phyloP scores from a whole-genome alignment of 2,329 filamentous ascomycete genomes.

The Pseudogymnoascus sp. region DNA sequence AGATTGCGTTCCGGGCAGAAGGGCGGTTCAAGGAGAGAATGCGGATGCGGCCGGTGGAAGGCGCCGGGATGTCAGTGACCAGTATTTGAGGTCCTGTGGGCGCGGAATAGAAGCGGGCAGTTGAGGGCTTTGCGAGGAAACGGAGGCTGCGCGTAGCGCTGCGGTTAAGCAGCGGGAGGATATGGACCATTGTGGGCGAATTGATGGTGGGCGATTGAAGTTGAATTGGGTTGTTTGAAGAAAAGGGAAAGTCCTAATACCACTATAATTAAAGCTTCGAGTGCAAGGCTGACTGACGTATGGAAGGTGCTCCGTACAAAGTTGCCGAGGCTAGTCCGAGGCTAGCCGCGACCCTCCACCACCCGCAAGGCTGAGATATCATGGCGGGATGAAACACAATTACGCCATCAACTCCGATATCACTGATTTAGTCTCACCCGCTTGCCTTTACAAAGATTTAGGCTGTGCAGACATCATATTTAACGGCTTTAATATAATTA shows the following conservation, averaged over 20 bases:
- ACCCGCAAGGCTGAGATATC: conserved; percentile 7
- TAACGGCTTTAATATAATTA: not conserved
- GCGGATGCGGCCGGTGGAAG: conserved; percentile 75
- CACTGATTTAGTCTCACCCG: not conserved
- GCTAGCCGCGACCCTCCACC: conserved; percentile 4
- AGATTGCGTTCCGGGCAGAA: conserved; percentile 83
- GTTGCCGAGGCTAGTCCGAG: conserved; percentile 6
- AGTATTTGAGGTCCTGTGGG: conserved; percentile 1
- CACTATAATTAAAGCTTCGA: conserved; percentile 3
- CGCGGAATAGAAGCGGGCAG: conserved; percentile 6
- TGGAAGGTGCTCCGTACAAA: not conserved
- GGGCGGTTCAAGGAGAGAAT: conserved; percentile 84
- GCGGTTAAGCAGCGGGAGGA: not conserved
- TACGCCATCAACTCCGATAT: not conserved
- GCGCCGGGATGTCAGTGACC: conserved; percentile 55
- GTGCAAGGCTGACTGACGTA: conserved; percentile 6
- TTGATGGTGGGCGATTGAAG: not conserved
- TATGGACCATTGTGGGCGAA: not conserved
- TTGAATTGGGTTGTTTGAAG: not conserved
- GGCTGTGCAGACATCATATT: not conserved
- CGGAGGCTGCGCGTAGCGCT: not conserved
- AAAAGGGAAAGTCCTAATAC: not conserved
- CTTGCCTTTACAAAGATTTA: not conserved
- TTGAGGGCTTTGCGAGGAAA: conserved; percentile 7
- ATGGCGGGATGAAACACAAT: not conserved